Percentiles rank a stretch among this genome's conserved stretches.
Evolutionary conservation across 371 early-diverging fungal genomes (phyloP).

Genomic region (Rhizomucor miehei): DNA sequence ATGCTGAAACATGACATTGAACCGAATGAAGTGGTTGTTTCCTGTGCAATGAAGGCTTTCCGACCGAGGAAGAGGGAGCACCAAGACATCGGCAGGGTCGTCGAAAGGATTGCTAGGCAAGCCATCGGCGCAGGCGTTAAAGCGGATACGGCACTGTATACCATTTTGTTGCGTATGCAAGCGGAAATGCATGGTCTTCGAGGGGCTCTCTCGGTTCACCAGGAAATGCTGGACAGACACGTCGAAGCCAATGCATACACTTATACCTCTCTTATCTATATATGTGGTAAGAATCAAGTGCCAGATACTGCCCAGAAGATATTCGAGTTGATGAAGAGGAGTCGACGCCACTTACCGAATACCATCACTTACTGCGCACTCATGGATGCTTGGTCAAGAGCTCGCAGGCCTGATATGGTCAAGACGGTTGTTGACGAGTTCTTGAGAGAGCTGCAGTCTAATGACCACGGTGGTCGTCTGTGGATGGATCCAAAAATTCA

Average conservation of each 20-base stretch:
- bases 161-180: conserved; percentile 34
- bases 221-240: conserved; percentile 31
- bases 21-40: conserved; percentile 31
- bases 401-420: conserved; percentile 25
- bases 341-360: conserved; percentile 24
- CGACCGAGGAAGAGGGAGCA: conserved; percentile 1
- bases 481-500: conserved; percentile 30
- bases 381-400: conserved; percentile 40
- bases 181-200: conserved; percentile 25
- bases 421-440: conserved; percentile 30
- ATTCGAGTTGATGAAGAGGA: conserved; percentile 41
- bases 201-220: conserved; percentile 33
- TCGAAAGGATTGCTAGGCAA: conserved; percentile 29
- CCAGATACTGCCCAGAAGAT: conserved; percentile 42
- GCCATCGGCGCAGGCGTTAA: conserved; percentile 34
- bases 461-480: conserved; percentile 22
- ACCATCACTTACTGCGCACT: conserved; percentile 43
- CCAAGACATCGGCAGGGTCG: conserved; percentile 13
- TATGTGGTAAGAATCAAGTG: conserved; percentile 26
- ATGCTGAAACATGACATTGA: conserved; percentile 26
- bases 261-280: conserved; percentile 37
- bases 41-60: conserved; percentile 32
- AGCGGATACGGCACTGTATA: conserved; percentile 37
- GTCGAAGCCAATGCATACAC: conserved; percentile 42
- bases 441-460: conserved; percentile 15